Conservation (phyloP, 768 basidiomycete species). For the Leccinum pellstonianum region DNA sequence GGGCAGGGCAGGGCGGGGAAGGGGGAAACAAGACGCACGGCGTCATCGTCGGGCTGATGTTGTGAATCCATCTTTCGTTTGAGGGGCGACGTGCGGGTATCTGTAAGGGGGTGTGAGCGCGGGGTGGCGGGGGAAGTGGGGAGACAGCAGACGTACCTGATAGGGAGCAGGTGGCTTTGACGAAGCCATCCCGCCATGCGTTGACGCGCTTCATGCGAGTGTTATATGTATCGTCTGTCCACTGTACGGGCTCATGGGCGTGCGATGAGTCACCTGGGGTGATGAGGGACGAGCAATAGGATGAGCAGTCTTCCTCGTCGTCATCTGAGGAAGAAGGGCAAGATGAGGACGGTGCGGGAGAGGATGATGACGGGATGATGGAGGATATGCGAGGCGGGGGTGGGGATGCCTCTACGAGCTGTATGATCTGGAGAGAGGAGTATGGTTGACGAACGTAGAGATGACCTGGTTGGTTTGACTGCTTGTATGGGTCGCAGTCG, state of each 20-base stretch:
- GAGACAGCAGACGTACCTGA: conserved; percentile 37
- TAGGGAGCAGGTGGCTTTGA: conserved; percentile 41
- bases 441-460: conserved; percentile 50
- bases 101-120: conserved; percentile 1
- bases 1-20: conserved; percentile 7
- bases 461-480: conserved; percentile 34
- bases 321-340: conserved; percentile 26
- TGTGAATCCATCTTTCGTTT: conserved; percentile 42
- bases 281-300: conserved; percentile 71
- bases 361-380: conserved; percentile 35
- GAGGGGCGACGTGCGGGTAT: conserved; percentile 36
- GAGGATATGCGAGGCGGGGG: conserved; percentile 45
- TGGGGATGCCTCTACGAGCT: conserved; percentile 64
- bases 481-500: conserved; percentile 35
- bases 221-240: conserved; percentile 50
- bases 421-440: conserved; percentile 61
- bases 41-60: conserved; percentile 41
- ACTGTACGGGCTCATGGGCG: conserved; percentile 22
- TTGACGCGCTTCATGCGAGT: conserved; percentile 65
- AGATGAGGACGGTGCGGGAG: conserved; percentile 37
- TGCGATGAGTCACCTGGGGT: conserved; percentile 38
- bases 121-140: not conserved
- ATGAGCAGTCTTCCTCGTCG: conserved; percentile 50
- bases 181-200: conserved; percentile 65
- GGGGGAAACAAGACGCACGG: conserved; percentile 30